Evolutionary conservation across 352 stramenopile genomes (phyloP), one percentile per base, ranked within the genome.

Genomic region (Pythium utonaiense): DNA sequence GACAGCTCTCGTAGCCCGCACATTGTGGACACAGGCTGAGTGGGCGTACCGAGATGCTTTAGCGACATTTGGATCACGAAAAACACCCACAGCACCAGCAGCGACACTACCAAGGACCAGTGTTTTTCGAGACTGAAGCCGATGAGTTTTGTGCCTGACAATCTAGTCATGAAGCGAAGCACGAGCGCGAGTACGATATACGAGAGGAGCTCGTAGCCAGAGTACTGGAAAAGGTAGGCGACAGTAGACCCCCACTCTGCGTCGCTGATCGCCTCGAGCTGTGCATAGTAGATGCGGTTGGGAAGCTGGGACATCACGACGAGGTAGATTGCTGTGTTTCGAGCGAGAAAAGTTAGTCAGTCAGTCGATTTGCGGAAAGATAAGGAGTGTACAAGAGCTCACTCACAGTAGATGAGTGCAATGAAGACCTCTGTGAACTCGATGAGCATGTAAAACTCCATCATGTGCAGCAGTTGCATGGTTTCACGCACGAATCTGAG

Each of bases 101-200:
- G 64, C 5, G 25, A 44, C 45, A 74, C 68, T 4, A 74, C 42
- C 9, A 70, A 27, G 27, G 48, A 31, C 25, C 16, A 50, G 24
- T 77, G 69, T 3, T 69, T 74, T 19, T 64, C 54, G 22, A 78
- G 40, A 0, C 69, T 64, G 30, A 80, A 78, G 8, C 64, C 53
- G 0, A 78, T 47, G 19, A 68, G 63, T 17, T 31, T 50, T 8
- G 13, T 3, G 8, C 9, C 9, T 22, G 42, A 50, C 42, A 50
- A 31, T n/a, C 27, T 28, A 12, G 13, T 28, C 24, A 50, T n/a
- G 42, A 28, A 17, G n/a, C 22, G 42, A 28, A 50, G 21, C 42
- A n/a, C 10, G 21, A 50, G 2, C 5, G 17, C 42, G 3, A 50
- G 42, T 7, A 50, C 6, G 3, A 50, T 6, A 14, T 50, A 50